Conservation (phyloP, 331 rosid genomes). For the Quercus phellos region DNA sequence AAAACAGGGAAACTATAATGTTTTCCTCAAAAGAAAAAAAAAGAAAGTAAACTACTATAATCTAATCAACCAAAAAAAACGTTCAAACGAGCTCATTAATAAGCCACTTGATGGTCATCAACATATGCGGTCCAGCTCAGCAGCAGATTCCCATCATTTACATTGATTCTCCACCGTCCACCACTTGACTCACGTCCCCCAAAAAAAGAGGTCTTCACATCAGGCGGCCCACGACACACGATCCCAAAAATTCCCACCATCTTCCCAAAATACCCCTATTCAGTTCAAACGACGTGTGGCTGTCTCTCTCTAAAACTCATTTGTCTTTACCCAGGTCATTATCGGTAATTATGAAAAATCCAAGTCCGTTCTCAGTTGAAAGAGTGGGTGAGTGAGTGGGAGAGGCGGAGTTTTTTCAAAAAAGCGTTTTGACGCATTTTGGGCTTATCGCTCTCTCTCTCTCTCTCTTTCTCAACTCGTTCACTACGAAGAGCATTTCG, state of each 20-base stretch:
- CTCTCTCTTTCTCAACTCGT: no score
- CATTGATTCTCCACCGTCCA: constrained; percentile 9
- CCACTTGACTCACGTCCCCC: no score
- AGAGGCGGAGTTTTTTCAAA: not conserved
- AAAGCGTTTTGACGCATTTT: not conserved
- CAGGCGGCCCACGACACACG: not conserved
- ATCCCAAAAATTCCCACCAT: not conserved
- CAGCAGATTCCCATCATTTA: constrained; percentile 17
- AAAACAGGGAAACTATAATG: not conserved
- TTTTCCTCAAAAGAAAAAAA: no score
- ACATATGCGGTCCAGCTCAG: constrained; percentile 29
- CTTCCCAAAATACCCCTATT: constrained; percentile 39
- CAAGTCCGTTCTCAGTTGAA: not conserved
- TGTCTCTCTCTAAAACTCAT: not conserved
- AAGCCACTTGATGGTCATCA: not conserved
- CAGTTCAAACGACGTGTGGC: no score
- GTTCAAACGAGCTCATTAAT: not conserved
- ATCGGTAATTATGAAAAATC: constrained; percentile 25
- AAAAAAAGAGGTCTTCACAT: not conserved
- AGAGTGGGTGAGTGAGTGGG: not conserved
- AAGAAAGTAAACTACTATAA: no score
- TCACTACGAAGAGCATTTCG: not conserved
- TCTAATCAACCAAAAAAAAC: not conserved
- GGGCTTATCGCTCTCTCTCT: constrained; percentile 17
- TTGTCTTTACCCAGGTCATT: constrained; percentile 24